Evolutionary conservation across 2,329 filamentous ascomycete species (phyloP), one percentile per base, ranked within the genome.

Genomic region (Neonectria faginata): DNA sequence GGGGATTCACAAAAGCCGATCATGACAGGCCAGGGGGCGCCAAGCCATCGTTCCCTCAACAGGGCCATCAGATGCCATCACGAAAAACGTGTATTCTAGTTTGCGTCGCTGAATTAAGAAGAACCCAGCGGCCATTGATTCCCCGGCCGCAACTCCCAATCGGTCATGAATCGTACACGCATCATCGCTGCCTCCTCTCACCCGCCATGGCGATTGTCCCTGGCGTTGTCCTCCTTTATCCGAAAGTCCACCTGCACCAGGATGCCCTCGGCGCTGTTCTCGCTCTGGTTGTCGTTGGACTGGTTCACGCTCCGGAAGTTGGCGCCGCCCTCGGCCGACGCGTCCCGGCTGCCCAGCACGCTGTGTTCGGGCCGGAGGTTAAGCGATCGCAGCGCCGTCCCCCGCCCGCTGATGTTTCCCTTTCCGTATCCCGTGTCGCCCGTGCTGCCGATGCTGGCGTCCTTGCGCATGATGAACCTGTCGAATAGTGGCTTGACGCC

Each of bases 401-500:
- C 74, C 27, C 70, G 70, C 27, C 71, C 67, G 12, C 60, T 67
- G 16, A 62, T 70, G 11, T 66, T 63, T 9, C 64, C 67, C 7
- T 73, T 71, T 25, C 64, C 68, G 22, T 73, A 74, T 22, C 69
- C 66, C 11, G 74, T 71, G 8, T 69, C 70, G 10, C 65, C 72
- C 2, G 60, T 67, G 47, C 66, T 67, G 14, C 70, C 67, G 3
- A 62, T 50, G 25, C 70, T 64, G 5, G 62, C 52, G 27, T 72
- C 75, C 64, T 70, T 73, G 27, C 71, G 63, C 53, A 77, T 64
- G 27, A 80, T 60, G 51, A 74, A 69, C 62, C 68, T 74, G 68
- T 81, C 81, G 45, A 82, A 79, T 3, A 85, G 70, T 0, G 83
- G 84, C 58, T 86, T 85, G 51, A 84, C 73, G 3, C 82, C 84